Evolutionary conservation across 495 filamentous ascomycete species (phyloP), one percentile per base, ranked within the genome.

Genomic region (Recurvomyces mirabilis): DNA sequence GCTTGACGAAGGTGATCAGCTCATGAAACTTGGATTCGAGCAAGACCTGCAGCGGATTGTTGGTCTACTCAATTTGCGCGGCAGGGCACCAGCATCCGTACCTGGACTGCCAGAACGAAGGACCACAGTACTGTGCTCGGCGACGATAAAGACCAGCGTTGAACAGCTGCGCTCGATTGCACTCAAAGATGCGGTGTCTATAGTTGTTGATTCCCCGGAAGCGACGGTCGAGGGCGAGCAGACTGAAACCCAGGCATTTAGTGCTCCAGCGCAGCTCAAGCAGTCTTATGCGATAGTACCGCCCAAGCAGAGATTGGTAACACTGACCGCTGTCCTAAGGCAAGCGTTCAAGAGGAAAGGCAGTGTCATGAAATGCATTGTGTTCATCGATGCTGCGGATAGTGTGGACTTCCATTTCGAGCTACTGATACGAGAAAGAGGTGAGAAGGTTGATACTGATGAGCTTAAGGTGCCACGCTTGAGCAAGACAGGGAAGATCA

Each of bases 11-110:
- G 91, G 91, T 21, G 91, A 98, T 69, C 69, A 93, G 14, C 67
- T 98, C 61, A 93, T 95, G 87, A 91, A 98, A 56, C 70, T 96
- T 61, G 91, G 91, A 0, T 96, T 98, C 53, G 91, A 95, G 64
- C 75, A 93, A 37, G 87, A 94, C 45, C 69, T 86, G 26, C 70
- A 81, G 55, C 78, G 70, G 18, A 93, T 96, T 54, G 74, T 96
- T 5, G 65, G 75, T 48, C 87, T 84, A 57, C 78, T 94, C 51
- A 70, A 78, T 39, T 51, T 67, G 33, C 66, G 73, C 23, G 61
- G 65, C 70, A 30, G 61, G 46, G 54, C 38, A 26, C 37, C 35
- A 37, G 69, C 32, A 49, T 68, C 28, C 43, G 53, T 23, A 19
- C 46, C 44, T 15, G 76, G 67, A 5, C 66, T 98, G 5, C 93